Evolutionary conservation across 768 basidiomycete species (phyloP), one percentile per base, ranked within the genome.

Genomic region (Pulveroboletus frians): DNA sequence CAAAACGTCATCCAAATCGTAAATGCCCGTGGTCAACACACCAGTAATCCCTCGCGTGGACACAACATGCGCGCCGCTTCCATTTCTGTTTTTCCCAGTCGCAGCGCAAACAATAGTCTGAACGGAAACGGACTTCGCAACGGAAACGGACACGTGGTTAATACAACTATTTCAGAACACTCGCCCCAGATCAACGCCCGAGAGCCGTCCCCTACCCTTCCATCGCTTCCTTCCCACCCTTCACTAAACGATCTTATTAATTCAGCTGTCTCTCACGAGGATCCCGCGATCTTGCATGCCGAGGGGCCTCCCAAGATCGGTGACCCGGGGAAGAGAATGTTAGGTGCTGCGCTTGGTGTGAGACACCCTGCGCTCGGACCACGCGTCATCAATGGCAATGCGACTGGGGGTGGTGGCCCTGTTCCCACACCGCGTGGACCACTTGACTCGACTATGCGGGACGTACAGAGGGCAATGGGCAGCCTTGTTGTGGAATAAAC

Each of bases 271-370:
- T 66, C 79, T 21, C 64, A 69, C 46, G 68, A 77, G 15, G 85
- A 89, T 65, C 85, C 86, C 17, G 85, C 86, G 1, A 85, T 88
- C 51, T 63, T 88, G 43, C 66, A 70, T 17, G 67, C 69, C 3
- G 63, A 66, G 37, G 62, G 67, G n/a, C 83, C 82, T n/a, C 88
- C 88, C 18, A 79, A 84, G 61, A 90, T 92, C 58, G 90, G 90
- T 31, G 88, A 92, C 67, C 87, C 90, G 29, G 90, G 87, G 35
- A 89, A 88, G 72, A 76, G 90, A 61, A 92, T 92, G 89, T 75
- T 92, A 20, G 91, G 88, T 36, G 84, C 85, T 46, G 89, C 89
- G 29, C 73, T 92, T 49, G 91, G 90, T 39, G 77, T 92, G 52
- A 78, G 89, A 69, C 88, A 90, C 68, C 90, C 90, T 27, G 76